These are phyloP conservation scores for Lentinula guzmanii DNA, from an alignment of 768 basidiomycete genomes.

Conservation along the genomic window DNA sequence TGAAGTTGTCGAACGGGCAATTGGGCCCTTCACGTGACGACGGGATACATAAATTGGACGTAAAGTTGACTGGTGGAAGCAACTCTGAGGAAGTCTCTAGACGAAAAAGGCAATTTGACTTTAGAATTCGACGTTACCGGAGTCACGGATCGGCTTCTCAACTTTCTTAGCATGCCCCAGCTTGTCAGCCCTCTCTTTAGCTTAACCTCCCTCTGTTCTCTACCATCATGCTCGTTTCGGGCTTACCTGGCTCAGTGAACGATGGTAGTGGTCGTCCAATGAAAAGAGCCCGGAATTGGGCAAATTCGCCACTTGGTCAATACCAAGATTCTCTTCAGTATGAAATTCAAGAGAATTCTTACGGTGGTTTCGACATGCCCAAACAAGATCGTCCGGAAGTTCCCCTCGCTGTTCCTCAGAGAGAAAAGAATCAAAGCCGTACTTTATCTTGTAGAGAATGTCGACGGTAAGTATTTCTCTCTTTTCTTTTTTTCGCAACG, in stretches of 20 bases:
- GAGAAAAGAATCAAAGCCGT: slow-evolving; percentile 38
- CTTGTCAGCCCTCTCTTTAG: slow-evolving; percentile 3
- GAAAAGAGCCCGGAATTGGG: slow-evolving; percentile 6
- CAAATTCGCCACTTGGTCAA: not conserved
- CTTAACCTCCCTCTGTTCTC: not conserved
- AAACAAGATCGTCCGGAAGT: not conserved
- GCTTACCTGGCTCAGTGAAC: not conserved
- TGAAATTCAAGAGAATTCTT: not conserved
- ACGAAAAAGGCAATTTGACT: slow-evolving; percentile 1
- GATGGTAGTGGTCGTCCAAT: slow-evolving; percentile 1
- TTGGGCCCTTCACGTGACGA: not conserved
- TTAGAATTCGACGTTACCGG: slow-evolving; percentile 1
- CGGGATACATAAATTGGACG: slow-evolving; percentile 2
- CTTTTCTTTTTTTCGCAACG: not conserved
- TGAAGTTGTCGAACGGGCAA: not conserved
- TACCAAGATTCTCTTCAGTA: slow-evolving; percentile 4
- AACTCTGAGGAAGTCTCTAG: not conserved
- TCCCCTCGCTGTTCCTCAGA: not conserved
- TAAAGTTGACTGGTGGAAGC: not conserved
- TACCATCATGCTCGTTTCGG: slow-evolving; percentile 4
- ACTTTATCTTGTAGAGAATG: slow-evolving; percentile 48
- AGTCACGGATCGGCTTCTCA: slow-evolving; percentile 7
- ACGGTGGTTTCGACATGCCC: not conserved
- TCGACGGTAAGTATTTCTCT: slow-evolving; percentile 25
- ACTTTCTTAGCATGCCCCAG: slow-evolving; percentile 3